Base-by-base conservation (phyloP, 345 rosid genomes). In the Turnera subulata region DNA sequence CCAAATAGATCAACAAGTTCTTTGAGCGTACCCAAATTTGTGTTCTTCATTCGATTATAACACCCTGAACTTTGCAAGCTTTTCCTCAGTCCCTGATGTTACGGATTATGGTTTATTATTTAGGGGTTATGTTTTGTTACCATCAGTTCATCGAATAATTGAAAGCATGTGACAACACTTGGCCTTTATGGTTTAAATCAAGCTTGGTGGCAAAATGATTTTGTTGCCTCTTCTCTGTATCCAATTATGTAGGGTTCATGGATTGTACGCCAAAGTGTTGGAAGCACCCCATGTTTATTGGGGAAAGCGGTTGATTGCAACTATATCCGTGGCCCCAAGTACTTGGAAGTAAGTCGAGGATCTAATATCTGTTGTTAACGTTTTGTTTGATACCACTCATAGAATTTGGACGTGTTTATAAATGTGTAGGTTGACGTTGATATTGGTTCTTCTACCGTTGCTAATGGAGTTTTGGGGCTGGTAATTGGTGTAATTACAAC, bases 231-330 rank as follows among this genome's bases (percentile, higher is more conserved):
- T 26, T 55, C n/a, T 22, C 44, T 56, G 44, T 42, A 42, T 18
- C 42, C 2, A 52, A 50, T 21, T 39, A 43, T 58, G 64, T 81
- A 90, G 99, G 99, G 99, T 14, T 94, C 99, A 24, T 94, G 99
- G 99, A 90, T 94, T 50, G 99, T 94, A 53, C 85, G 96, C 45
- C 99, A 94, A 73, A 94, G 99, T 62, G 99, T 85, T 58, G 99
- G 99, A 67, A 94, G 96, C 77, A 94, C 96, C 22, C 96, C 99
- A 6, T 94, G 99, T 71, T 79, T 94, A 56, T 70, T 94, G 67
- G 99, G 99, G 25, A 90, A 90, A 71, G 95, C 97, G 29, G 93
- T 94, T 55, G 99, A 94, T 66, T 84, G 96, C 86, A 94, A 77
- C 73, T 94, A 94, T 68, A 82, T 90, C 26, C 96, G 95, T 16